These are phyloP conservation scores for Stephanodiscus triporus DNA, from an alignment of 108 stramenopile genomes.

Conservation along the genomic window DNA sequence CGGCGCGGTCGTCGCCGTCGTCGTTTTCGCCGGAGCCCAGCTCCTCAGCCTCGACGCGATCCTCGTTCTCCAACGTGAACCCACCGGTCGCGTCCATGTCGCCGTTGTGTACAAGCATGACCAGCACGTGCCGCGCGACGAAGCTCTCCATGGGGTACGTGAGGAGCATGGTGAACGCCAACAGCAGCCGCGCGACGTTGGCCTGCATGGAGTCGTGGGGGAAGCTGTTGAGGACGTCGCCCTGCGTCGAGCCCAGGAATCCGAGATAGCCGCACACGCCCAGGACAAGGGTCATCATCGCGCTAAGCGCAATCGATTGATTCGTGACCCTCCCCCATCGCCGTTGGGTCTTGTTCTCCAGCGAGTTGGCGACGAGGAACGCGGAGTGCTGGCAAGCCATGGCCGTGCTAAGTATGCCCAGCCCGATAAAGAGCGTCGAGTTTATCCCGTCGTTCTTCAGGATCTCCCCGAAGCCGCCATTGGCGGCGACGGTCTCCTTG, in stretches of 20 bases:
- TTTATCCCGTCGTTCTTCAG: slow-evolving; percentile 59
- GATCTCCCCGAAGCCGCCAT: slow-evolving; percentile 70
- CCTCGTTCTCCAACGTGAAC: slow-evolving; percentile 24
- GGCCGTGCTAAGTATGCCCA: slow-evolving; percentile 79
- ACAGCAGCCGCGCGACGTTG: slow-evolving; percentile 60
- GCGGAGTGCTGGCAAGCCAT: slow-evolving; percentile 90
- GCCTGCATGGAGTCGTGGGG: slow-evolving; percentile 54
- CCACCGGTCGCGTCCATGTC: slow-evolving; percentile 68
- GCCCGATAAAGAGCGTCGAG: slow-evolving; percentile 75
- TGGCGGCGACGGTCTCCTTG: slow-evolving; percentile 47
- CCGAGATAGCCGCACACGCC: slow-evolving; percentile 80
- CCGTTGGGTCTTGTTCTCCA: slow-evolving; percentile 53
- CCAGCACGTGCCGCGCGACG: slow-evolving; percentile 80
- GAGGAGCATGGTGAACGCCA: slow-evolving; percentile 88
- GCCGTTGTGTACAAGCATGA: slow-evolving; percentile 67
- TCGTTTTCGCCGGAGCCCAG: slow-evolving; percentile 13
- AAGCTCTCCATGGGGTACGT: slow-evolving; percentile 84
- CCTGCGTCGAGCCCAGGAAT: slow-evolving; percentile 73
- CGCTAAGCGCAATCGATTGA: slow-evolving; percentile 52
- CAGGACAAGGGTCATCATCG: slow-evolving; percentile 57
- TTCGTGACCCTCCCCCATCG: slow-evolving; percentile 72
- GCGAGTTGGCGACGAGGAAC: slow-evolving; percentile 72
- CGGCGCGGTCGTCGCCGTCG: slow-evolving; percentile 20
- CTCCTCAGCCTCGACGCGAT: slow-evolving; percentile 34
- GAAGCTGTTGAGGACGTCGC: slow-evolving; percentile 85